Conservation (phyloP, 1,139 yeast species). For the Debaryomyces psychrophilus region DNA sequence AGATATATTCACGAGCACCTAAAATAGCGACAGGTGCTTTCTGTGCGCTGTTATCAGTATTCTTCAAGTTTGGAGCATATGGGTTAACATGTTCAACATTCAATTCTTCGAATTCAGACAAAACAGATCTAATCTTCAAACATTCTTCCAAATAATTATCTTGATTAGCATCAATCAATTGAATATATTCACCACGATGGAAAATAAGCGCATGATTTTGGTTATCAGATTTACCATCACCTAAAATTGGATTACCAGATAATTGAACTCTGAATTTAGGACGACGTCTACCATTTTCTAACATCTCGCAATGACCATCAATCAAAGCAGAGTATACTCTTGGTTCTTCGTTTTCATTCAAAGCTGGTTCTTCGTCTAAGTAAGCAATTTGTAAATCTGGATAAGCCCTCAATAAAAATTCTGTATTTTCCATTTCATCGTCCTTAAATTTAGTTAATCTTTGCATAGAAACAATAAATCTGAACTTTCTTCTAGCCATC, state of each 20-base stretch:
- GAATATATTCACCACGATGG: slow-evolving; percentile 98
- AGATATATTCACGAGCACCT: slow-evolving; percentile 99
- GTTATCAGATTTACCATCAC: slow-evolving; percentile 99
- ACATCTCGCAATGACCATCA: slow-evolving; percentile 97
- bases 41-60: slow-evolving; percentile 36
- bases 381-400: slow-evolving; percentile 98
- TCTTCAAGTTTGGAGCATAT: slow-evolving; percentile 64
- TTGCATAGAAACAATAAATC: slow-evolving; percentile 97
- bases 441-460: slow-evolving; percentile 96
- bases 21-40: slow-evolving; percentile 93
- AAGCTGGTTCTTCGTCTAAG: slow-evolving; percentile 90
- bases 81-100: slow-evolving; percentile 85
- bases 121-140: slow-evolving; percentile 93
- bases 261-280: slow-evolving; percentile 97
- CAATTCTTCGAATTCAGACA: slow-evolving; percentile 97
- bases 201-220: slow-evolving; percentile 96
- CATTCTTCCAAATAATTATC: slow-evolving; percentile 98
- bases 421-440: slow-evolving; percentile 97
- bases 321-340: slow-evolving; percentile 94
- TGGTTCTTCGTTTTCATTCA: slow-evolving; percentile 96
- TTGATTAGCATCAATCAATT: slow-evolving; percentile 97
- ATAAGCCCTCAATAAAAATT: slow-evolving; percentile 95
- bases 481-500: slow-evolving; percentile 99
- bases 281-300: slow-evolving; percentile 98
- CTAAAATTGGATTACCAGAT: slow-evolving; percentile 97